These are phyloP conservation scores for Alliaria petiolata DNA, from an alignment of 345 rosid species.

Conservation along the genomic window DNA sequence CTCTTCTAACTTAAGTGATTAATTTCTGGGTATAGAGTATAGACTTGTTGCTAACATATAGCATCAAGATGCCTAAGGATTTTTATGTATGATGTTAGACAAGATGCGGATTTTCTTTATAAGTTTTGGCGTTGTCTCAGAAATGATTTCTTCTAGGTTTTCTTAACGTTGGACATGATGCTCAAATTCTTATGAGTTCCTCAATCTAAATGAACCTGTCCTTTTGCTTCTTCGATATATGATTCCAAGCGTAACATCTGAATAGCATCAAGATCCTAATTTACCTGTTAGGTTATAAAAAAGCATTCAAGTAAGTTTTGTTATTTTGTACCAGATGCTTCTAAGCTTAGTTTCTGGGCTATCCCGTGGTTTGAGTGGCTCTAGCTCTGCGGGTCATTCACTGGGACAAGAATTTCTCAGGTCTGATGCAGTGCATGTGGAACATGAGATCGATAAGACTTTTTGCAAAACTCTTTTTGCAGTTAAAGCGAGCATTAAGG, in stretches of 20 bases:
- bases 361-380: slow-evolving; percentile 38
- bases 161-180: slow-evolving; percentile 11
- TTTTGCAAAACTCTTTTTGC: slow-evolving; percentile 32
- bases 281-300: neutral
- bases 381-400: slow-evolving; percentile 32
- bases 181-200: slow-evolving; percentile 1
- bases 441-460: slow-evolving; percentile 33
- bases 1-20: slow-evolving; percentile 5
- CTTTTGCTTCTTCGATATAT: neutral
- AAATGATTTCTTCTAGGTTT: slow-evolving; percentile 11
- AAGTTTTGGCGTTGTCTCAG: no score
- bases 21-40: slow-evolving; percentile 9
- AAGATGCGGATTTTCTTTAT: no score
- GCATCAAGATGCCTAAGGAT: slow-evolving; percentile 11
- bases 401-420: slow-evolving; percentile 37
- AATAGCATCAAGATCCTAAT: slow-evolving; percentile 13
- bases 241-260: slow-evolving; percentile 6
- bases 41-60: neutral
- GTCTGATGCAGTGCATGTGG: slow-evolving; percentile 38
- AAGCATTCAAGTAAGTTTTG: slow-evolving; percentile 17
- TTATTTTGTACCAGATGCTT: slow-evolving; percentile 55
- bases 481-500: slow-evolving; percentile 47
- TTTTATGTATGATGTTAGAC: slow-evolving; percentile 2
- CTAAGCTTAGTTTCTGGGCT: slow-evolving; percentile 46
- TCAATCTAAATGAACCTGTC: slow-evolving; percentile 7